phyloP scores from a whole-genome alignment of 306 rosid genomes.

The Arachis stenosperma region DNA sequence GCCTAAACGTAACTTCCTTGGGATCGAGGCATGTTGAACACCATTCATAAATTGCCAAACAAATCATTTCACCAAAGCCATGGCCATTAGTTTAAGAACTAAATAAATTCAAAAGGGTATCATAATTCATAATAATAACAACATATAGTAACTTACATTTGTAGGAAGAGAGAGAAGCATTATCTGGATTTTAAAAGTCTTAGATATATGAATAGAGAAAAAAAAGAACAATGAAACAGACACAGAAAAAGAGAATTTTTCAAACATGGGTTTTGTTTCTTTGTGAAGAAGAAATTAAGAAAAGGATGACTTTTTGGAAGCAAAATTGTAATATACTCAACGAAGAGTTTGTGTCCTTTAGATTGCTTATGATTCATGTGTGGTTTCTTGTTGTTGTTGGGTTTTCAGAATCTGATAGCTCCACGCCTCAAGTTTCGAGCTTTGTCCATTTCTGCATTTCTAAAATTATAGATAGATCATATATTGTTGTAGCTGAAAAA shows the following conservation, averaged over 20 bases:
- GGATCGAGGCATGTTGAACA: conserved; percentile 69
- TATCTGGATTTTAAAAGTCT: conserved; percentile 42
- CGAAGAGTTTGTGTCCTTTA: conserved; percentile 42
- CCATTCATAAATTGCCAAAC: conserved; percentile 54
- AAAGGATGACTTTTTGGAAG: not conserved
- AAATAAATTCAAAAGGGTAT: not conserved
- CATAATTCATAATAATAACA: not conserved
- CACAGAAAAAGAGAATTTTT: conserved; percentile 55
- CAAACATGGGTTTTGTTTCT: conserved; percentile 44
- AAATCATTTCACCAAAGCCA: conserved; percentile 9
- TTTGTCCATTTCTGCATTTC: conserved; percentile 57
- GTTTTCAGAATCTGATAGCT: conserved; percentile 44
- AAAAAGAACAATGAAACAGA: conserved; percentile 29
- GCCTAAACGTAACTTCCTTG: conserved; percentile 88
- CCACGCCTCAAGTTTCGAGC: conserved; percentile 61
- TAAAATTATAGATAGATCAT: not conserved
- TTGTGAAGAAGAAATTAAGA: conserved; percentile 34
- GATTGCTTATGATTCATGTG: conserved; percentile 47
- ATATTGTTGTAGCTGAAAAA: not conserved
- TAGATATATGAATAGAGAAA: conserved; percentile 35
- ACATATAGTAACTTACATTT: conserved; percentile 43
- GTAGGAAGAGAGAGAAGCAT: conserved; percentile 47
- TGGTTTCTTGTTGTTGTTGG: conserved; percentile 36
- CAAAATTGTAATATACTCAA: conserved; percentile 46
- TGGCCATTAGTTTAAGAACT: not conserved